Evolutionary conservation across 441 rosid species (phyloP).

Genomic region (Gossypium schwendimanii): DNA sequence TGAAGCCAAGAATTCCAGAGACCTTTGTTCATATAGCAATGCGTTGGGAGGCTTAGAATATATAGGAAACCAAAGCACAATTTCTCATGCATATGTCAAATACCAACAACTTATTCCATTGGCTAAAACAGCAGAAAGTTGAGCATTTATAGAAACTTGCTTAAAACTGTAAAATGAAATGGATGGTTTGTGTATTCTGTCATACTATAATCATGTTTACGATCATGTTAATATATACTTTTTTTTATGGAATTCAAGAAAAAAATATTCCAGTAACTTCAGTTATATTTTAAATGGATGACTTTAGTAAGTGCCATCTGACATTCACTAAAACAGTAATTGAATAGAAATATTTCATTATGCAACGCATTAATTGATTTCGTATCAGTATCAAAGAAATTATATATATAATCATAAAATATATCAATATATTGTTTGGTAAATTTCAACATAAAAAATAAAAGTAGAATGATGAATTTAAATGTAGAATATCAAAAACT

Average conservation of each 20-base stretch:
- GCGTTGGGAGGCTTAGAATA: neutral
- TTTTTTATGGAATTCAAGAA: too few species aligned
- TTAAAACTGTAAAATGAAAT: neutral
- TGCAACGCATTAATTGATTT: too few species aligned
- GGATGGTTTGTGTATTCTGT: neutral
- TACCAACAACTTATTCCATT: neutral
- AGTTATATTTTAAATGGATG: too few species aligned
- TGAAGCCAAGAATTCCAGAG: neutral
- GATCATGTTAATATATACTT: too few species aligned
- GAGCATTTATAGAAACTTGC: neutral
- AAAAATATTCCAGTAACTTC: too few species aligned
- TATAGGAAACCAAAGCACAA: neutral
- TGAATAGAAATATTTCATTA: too few species aligned
- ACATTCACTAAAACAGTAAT: too few species aligned
- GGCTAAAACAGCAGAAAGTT: neutral
- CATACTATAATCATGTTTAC: too few species aligned
- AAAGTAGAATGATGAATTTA: neutral
- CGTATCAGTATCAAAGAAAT: neutral
- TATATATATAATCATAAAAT: too few species aligned
- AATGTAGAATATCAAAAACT: neutral
- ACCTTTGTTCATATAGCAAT: neutral
- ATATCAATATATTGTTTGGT: too few species aligned
- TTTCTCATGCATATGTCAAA: neutral
- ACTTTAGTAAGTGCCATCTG: too few species aligned
- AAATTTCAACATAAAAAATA: too few species aligned